Conservation (phyloP, 441 rosid genomes). For the Gossypium davidsonii region DNA sequence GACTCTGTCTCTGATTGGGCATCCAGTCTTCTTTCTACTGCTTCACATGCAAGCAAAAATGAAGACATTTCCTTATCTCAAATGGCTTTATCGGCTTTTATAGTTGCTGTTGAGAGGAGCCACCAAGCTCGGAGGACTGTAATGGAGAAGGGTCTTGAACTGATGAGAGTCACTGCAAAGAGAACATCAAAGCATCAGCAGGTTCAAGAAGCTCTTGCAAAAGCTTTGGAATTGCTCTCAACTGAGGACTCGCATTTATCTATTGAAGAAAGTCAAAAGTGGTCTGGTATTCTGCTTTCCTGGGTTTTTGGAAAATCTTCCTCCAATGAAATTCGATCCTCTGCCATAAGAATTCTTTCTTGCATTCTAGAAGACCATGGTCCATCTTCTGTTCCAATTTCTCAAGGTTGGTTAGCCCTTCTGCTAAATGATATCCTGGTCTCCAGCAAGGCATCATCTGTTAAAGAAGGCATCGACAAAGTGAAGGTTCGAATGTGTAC, state of each 20-base stretch:
- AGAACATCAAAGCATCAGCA: conserved; percentile 54
- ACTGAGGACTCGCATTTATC: conserved; percentile 57
- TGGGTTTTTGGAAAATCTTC: conserved; percentile 71
- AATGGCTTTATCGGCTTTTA: conserved; percentile 80
- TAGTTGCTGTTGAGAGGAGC: conserved; percentile 80
- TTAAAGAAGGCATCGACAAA: conserved; percentile 50
- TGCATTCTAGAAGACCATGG: conserved; percentile 74
- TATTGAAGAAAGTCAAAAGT: conserved; percentile 84
- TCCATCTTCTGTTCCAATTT: conserved; percentile 66
- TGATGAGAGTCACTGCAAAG: conserved; percentile 75
- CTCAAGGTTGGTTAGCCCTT: conserved; percentile 94
- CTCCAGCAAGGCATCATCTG: conserved; percentile 47
- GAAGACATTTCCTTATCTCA: conserved; percentile 75
- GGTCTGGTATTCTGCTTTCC: conserved; percentile 78
- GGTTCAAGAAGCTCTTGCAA: conserved; percentile 81
- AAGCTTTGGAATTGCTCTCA: conserved; percentile 72
- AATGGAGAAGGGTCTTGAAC: conserved; percentile 77
- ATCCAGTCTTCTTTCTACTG: conserved; percentile 75
- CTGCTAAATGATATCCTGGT: conserved; percentile 56
- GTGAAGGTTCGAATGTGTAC: conserved; percentile 49
- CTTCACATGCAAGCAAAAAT: conserved; percentile 70
- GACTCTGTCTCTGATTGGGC: conserved; percentile 93
- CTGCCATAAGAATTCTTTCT: conserved; percentile 74
- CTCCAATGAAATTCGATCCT: conserved; percentile 50
- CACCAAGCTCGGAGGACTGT: conserved; percentile 52